Evolutionary conservation across 2,329 filamentous ascomycete species (phyloP).

Genomic region (Botryosphaeria dothidea): DNA sequence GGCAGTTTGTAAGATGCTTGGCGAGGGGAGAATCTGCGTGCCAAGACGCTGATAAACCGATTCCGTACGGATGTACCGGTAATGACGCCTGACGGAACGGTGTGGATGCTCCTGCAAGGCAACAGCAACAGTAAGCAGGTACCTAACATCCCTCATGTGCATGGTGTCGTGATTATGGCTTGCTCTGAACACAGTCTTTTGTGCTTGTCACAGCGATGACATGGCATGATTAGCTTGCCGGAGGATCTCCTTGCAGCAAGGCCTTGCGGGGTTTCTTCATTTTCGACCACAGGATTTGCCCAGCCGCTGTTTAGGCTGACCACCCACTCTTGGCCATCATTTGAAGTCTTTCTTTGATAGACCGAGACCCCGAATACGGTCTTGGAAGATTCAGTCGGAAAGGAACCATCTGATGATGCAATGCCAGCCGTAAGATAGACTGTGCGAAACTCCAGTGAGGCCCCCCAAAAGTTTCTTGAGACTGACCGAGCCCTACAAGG

Average conservation of each 20-base stretch:
- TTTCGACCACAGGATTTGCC: neutral
- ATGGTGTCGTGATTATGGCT: neutral
- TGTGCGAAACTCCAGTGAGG: neutral
- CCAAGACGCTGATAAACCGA: neutral
- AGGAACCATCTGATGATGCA: neutral
- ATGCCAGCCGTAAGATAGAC: neutral
- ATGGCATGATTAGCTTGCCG: neutral
- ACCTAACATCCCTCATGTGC: neutral
- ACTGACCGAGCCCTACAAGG: neutral
- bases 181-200: too few relatives aligned
- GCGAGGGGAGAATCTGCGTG: neutral
- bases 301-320: neutral
- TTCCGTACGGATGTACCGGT: neutral
- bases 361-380: neutral
- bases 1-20: conserved; percentile 9
- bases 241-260: neutral
- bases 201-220: neutral
- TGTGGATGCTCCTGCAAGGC: neutral
- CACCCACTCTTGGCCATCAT: conserved; percentile 1
- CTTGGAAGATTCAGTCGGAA: neutral
- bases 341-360: neutral
- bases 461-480: neutral
- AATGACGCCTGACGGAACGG: neutral
- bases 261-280: neutral
- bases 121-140: neutral